Evolutionary conservation across 2,329 filamentous ascomycete species (phyloP).

Genomic region (Apiospora marii): DNA sequence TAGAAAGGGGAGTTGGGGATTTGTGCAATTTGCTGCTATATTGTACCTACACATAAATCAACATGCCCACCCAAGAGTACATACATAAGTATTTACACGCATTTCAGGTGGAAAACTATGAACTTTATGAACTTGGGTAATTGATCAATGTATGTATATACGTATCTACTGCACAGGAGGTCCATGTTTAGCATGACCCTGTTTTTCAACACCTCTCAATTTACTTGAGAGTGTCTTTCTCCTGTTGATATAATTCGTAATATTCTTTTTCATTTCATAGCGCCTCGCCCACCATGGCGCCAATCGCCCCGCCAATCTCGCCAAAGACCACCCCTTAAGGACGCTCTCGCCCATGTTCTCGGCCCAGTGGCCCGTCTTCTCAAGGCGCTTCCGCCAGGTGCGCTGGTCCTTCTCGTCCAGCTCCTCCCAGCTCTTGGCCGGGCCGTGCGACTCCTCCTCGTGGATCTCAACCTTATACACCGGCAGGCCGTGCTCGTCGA

Average conservation of each 20-base stretch:
- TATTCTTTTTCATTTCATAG: constrained; percentile 36
- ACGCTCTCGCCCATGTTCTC: constrained; percentile 79
- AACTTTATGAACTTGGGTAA: not conserved
- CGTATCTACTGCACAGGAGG: not conserved
- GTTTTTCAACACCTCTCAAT: not conserved
- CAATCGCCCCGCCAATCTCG: constrained; percentile 71
- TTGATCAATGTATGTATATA: not conserved
- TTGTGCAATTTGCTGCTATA: not conserved
- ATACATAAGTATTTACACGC: not conserved
- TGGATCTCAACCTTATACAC: constrained; percentile 53
- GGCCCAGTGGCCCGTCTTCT: constrained; percentile 79
- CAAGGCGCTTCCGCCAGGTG: constrained; percentile 74
- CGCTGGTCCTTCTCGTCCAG: constrained; percentile 67
- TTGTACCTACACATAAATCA: not conserved
- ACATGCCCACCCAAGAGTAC: not conserved
- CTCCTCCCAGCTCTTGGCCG: constrained; percentile 75
- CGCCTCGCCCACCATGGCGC: constrained; percentile 55
- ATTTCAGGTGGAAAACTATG: not conserved
- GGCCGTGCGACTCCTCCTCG: constrained; percentile 55
- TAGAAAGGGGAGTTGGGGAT: not conserved
- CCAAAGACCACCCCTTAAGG: constrained; percentile 79
- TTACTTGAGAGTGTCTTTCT: not conserved
- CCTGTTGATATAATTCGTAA: not conserved
- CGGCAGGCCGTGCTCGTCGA: constrained; percentile 35
- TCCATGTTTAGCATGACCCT: not conserved